Base-by-base conservation (phyloP, 2,329 filamentous ascomycete genomes). In the Fusarium foetens region DNA sequence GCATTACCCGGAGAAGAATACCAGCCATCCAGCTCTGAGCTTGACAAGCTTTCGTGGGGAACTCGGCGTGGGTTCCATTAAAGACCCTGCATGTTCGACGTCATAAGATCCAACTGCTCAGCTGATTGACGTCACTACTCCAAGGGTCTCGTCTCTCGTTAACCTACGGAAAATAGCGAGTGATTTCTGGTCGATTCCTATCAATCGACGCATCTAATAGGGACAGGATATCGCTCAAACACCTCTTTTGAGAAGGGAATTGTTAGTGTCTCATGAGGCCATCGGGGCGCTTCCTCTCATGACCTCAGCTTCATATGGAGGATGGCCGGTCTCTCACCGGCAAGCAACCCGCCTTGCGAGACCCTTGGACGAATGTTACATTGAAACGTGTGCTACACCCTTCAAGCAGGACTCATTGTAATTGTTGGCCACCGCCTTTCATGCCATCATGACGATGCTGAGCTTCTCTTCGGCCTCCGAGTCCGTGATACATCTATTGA, bases 61-160 rank as follows among this genome's bases (percentile, higher is more conserved):
- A 63, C 46, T 41, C 35, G 25, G 36, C 41, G 41, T 42, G 29
- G 64, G 61, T 54, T 48, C 52, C 51, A 72, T 74, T 53, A 64
- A 53, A 75, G 75, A 73, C 75, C 71, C 75, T 65, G 66, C 36
- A 61, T 68, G 66, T 43, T 51, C 73, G 73, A 77, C 75, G 75
- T 77, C 75, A 77, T 77, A 52, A 49, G 73, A 59, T 41, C 62
- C 38, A 53, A 38, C 46, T 27, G 54, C 55, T 57, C 64, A 57
- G 69, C 65, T 72, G 63, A 63, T 72, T 77, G 75, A 77, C 75
- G 75, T 77, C 75, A 77, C 65, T 46, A 54, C 12, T 21, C 43
- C 36, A 52, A 29, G 42, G 58, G 31, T 57, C 38, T 25, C 39
- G 29, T 19, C 33, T n/a, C 38, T 54, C 39, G 23, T 39, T 38